Evolutionary conservation across 768 basidiomycete species (phyloP), one percentile per base, ranked within the genome.

Genomic region (Lanmaoa pseudosensibilis): DNA sequence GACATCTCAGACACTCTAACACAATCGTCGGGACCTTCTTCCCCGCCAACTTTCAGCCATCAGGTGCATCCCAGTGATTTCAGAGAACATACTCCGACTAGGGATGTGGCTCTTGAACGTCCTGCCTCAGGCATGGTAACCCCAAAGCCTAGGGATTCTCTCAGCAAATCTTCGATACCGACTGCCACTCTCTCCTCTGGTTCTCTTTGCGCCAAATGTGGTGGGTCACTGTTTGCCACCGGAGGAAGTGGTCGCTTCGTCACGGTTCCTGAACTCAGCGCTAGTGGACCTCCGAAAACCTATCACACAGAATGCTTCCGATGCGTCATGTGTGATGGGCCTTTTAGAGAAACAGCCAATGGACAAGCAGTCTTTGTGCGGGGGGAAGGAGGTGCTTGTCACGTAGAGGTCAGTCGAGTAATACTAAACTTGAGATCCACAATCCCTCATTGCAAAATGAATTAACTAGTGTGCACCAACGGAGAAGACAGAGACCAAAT

Each of bases 281-380:
- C 70, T 2, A 66, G 62, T 54, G 75, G 75, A 18, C 72, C 74
- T 23, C 78, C 83, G n/a, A 79, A 80, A 67, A 78, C 79, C 21
- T 93, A 88, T 63, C 91, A 94, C 61, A 77, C 81, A 4, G 80
- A 83, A 41, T 94, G 91, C 67, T 92, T 94, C 71, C 83, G 79
- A 50, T 94, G 91, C 64, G 75, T 69, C 21, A 74, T 87, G 21
- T 94, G 91, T 62, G 75, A 82, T 43, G 78, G 80, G 18, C 65
- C 77, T 10, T 90, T 94, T 62, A 81, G 80, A 58, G 87, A 88
- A 65, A 75, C 74, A 36, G 73, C 74, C 47, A 80, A 77, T 21
- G 87, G 88, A 1, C 82, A 85, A 59, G 84, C 88, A 10, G 75
- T 83, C n/a, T 93, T 90, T 71, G 84, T 90, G 21, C 80, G 83